Percentiles rank a stretch among this genome's conserved stretches.
These are phyloP conservation scores for Thalia dealbata DNA, from an alignment of 176 grass and related monocot genomes.

Conservation along the genomic window DNA sequence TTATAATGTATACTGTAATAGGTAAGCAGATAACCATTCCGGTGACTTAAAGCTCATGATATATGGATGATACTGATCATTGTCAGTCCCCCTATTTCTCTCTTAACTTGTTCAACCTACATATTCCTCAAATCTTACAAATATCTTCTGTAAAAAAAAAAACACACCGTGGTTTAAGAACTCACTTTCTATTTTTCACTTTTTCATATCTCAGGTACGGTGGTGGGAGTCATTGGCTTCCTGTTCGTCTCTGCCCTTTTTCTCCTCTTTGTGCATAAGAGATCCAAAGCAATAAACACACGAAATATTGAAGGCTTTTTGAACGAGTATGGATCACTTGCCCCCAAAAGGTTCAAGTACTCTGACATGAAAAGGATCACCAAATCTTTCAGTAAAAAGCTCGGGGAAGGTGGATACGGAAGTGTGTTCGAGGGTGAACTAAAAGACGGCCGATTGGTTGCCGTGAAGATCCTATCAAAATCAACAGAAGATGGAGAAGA, in stretches of 20 bases:
- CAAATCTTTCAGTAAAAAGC: constrained; percentile 28
- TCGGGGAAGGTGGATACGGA: constrained; percentile 53
- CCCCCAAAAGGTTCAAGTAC: constrained; percentile 37
- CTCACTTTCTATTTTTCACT: background rate
- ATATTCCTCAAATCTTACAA: too few relatives aligned
- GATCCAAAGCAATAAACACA: background rate
- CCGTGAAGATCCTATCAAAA: constrained; percentile 4
- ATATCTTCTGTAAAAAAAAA: background rate
- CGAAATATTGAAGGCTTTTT: constrained; percentile 32
- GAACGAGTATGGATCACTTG: constrained; percentile 22
- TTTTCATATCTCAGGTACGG: background rate
- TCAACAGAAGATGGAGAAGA: background rate
- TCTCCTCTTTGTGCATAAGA: background rate
- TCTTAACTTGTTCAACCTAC: too few relatives aligned
- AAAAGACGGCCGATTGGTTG: background rate
- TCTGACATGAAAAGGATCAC: constrained; percentile 47
- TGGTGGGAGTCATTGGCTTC: background rate
- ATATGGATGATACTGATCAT: too few relatives aligned
- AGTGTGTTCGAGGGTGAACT: constrained; percentile 25
- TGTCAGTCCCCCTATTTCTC: too few relatives aligned
- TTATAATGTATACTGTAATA: too few relatives aligned
- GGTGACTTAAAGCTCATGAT: too few relatives aligned
- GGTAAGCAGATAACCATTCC: too few relatives aligned
- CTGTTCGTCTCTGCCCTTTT: background rate
- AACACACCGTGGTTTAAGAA: background rate